Percentiles rank a stretch among this genome's conserved stretches.
These are phyloP conservation scores for Oryza nivara DNA, from an alignment of 176 grass and related monocot genomes.

Conservation along the genomic window DNA sequence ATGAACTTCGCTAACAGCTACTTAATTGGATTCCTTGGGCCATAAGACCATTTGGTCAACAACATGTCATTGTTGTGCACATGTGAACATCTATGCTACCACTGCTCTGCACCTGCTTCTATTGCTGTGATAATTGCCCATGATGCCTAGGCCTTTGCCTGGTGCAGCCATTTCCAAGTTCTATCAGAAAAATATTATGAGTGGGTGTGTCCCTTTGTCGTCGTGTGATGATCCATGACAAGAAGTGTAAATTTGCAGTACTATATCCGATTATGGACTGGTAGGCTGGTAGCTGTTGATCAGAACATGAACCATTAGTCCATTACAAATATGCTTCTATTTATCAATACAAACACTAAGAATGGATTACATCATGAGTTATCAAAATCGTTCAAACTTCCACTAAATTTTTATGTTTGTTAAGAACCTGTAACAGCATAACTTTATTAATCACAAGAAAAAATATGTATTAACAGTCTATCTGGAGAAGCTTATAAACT, in stretches of 20 bases:
- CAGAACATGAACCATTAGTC: background rate
- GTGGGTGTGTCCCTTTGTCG: background rate
- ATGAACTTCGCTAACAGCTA: no score
- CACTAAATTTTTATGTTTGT: background rate
- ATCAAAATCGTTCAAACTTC: background rate
- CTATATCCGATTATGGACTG: background rate
- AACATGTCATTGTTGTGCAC: no score
- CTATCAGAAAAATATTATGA: background rate
- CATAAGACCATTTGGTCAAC: no score
- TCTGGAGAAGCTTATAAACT: background rate
- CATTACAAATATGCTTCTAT: background rate
- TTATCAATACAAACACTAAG: background rate
- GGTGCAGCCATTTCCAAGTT: background rate
- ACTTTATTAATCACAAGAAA: background rate
- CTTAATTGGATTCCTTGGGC: no score
- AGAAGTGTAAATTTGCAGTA: background rate
- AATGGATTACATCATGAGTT: background rate
- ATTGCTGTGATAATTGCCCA: background rate
- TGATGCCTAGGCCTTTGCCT: background rate
- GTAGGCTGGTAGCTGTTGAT: background rate
- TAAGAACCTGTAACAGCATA: background rate
- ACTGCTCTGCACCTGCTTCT: background rate
- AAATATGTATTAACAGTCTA: background rate
- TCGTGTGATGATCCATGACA: background rate
- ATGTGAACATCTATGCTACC: no score